Evolutionary conservation across 2,329 filamentous ascomycete genomes (phyloP).

Genomic region (Pseudopithomyces chartarum): DNA sequence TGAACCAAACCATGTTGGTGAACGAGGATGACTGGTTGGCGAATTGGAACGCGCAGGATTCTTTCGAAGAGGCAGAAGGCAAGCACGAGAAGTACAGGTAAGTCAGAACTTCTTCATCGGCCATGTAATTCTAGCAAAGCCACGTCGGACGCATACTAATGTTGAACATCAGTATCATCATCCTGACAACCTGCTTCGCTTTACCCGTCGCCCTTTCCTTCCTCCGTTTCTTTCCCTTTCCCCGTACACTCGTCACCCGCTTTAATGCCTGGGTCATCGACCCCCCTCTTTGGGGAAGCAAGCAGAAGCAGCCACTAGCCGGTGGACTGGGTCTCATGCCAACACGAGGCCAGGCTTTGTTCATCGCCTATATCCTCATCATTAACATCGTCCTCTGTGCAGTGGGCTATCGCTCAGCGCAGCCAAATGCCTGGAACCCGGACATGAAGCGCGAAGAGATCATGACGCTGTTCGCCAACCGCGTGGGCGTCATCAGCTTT

Average conservation of each 20-base stretch:
- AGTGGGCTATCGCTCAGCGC: constrained; percentile 8
- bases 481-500: constrained; percentile 50
- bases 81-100: constrained; percentile 9
- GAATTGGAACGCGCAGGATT: constrained; percentile 3
- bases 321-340: constrained; percentile 12
- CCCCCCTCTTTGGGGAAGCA: constrained; percentile 17
- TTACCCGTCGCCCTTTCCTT: constrained; percentile 20
- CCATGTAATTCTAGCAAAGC: not conserved
- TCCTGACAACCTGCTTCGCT: constrained; percentile 15
- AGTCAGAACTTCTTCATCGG: not conserved
- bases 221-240: constrained; percentile 22
- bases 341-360: constrained; percentile 19
- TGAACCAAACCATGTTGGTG: constrained; percentile 8
- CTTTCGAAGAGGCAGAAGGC: constrained; percentile 5
- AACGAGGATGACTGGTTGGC: constrained; percentile 1
- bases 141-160: not conserved
- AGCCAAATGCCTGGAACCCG: constrained; percentile 27
- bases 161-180: constrained; percentile 7
- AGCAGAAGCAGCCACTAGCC: constrained; percentile 9
- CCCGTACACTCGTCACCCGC: constrained; percentile 4
- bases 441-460: constrained; percentile 31
- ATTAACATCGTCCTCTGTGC: constrained; percentile 19
- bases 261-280: constrained; percentile 23
- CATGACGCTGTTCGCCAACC: constrained; percentile 45
- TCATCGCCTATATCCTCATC: constrained; percentile 34